A percentile compares a stretch with the other conserved stretches of the same genome.
Conservation (phyloP, 129 eudicot genomes). For the Artemisia argyi region DNA sequence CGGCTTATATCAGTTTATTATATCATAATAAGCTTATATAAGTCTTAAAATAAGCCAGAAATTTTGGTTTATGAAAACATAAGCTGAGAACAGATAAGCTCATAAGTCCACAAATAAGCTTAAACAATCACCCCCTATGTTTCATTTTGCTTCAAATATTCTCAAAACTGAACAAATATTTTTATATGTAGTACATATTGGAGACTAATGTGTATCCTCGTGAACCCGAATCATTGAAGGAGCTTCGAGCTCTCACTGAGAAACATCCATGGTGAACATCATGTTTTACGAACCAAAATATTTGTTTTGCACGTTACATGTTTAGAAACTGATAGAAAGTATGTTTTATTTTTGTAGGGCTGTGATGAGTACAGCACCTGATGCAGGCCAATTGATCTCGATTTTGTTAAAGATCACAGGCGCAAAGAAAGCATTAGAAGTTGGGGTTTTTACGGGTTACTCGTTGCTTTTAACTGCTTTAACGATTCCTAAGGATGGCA, state of each 20-base stretch:
- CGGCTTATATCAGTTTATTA: no score
- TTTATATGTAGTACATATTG: conserved; percentile 41
- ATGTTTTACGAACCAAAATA: neutral
- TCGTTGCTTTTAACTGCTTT: conserved; percentile 44
- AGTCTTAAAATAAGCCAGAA: no score
- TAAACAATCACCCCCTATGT: no score
- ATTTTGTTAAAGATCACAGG: conserved; percentile 29
- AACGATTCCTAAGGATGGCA: conserved; percentile 49
- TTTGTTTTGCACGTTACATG: neutral
- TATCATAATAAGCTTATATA: no score
- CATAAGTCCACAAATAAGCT: no score
- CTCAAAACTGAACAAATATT: neutral
- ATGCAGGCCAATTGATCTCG: conserved; percentile 40
- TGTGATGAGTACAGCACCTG: conserved; percentile 40
- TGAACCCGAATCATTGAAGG: conserved; percentile 54
- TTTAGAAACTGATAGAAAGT: neutral
- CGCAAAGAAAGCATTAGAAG: conserved; percentile 35
- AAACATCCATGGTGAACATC: conserved; percentile 47
- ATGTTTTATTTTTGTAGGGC: conserved; percentile 15
- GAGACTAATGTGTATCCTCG: conserved; percentile 67
- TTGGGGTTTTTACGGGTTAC: conserved; percentile 53
- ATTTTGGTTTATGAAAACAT: no score
- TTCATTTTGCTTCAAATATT: neutral
- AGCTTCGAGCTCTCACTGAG: conserved; percentile 48
- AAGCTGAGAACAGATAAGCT: no score